Evolutionary conservation across 257 asterid genomes (phyloP).

Genomic region (Scutellaria baicalensis): DNA sequence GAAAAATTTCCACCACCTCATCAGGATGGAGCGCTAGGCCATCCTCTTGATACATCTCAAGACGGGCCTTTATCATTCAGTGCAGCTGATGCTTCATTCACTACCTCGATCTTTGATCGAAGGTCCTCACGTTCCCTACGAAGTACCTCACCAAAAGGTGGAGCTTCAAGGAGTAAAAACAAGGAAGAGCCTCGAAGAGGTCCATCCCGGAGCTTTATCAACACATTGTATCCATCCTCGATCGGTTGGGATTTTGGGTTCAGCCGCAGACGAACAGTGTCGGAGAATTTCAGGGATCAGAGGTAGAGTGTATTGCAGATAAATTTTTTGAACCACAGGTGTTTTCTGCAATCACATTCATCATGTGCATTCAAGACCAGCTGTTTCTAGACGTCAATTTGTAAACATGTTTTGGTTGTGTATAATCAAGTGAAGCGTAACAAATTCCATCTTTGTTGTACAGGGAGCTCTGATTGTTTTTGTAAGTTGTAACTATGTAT

Average conservation of each 20-base stretch:
- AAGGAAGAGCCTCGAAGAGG: constrained; percentile 55
- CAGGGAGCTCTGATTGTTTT: background rate
- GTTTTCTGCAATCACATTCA: background rate
- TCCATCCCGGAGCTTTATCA: constrained; percentile 48
- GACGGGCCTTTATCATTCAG: constrained; percentile 47
- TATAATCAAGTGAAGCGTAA: constrained; percentile 13
- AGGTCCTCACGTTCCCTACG: constrained; percentile 44
- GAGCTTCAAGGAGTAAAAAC: constrained; percentile 40
- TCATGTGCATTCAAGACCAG: background rate
- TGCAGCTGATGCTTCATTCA: constrained; percentile 40
- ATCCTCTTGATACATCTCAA: constrained; percentile 37
- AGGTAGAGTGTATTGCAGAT: constrained; percentile 15
- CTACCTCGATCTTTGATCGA: constrained; percentile 40
- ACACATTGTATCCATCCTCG: constrained; percentile 55
- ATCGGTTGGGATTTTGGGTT: constrained; percentile 52
- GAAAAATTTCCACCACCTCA: constrained; percentile 96
- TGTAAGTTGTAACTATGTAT: background rate
- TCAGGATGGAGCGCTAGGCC: constrained; percentile 71
- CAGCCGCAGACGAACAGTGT: constrained; percentile 44
- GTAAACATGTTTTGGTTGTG: constrained; percentile 13
- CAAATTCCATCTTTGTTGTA: constrained; percentile 5
- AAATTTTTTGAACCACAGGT: constrained; percentile 10
- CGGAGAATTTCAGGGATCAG: constrained; percentile 32
- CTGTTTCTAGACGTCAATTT: background rate
- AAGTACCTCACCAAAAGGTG: constrained; percentile 22